Evolutionary conservation across 2,329 filamentous ascomycete genomes (phyloP).

Genomic region (Coleophoma crateriformis): DNA sequence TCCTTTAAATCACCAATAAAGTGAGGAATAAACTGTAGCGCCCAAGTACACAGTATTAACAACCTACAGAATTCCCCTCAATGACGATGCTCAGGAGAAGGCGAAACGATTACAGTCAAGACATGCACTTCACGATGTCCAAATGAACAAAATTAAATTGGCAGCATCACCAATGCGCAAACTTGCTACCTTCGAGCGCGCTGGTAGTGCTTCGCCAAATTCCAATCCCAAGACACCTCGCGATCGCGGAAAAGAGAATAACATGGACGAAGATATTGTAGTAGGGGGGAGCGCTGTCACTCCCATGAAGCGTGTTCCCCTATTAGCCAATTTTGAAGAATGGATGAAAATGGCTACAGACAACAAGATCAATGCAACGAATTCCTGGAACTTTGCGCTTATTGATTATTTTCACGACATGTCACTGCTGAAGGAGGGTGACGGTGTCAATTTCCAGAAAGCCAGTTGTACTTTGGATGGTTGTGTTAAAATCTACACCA

Average conservation of each 20-base stretch:
- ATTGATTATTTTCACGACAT: constrained; percentile 99
- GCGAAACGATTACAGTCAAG: constrained; percentile 81
- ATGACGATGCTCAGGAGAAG: constrained; percentile 92
- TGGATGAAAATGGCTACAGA: constrained; percentile 99
- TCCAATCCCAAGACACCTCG: constrained; percentile 52
- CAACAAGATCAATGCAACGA: constrained; percentile 97
- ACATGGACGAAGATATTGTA: constrained; percentile 51
- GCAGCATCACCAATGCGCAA: constrained; percentile 70
- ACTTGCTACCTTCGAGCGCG: constrained; percentile 50
- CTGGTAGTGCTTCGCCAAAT: constrained; percentile 50
- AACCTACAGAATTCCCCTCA: constrained; percentile 73
- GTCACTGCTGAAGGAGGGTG: constrained; percentile 92
- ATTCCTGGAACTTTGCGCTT: constrained; percentile 99
- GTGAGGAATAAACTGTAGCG: constrained; percentile 11
- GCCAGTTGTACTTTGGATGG: constrained; percentile 96
- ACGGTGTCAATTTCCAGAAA: constrained; percentile 97
- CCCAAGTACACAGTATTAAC: constrained; percentile 2
- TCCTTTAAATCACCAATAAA: constrained; percentile 29
- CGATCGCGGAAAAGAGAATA: constrained; percentile 32
- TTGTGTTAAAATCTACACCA: constrained; percentile 99
- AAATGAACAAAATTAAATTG: constrained; percentile 87
- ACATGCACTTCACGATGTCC: constrained; percentile 81
- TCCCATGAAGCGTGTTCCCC: constrained; percentile 91
- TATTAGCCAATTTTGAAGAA: constrained; percentile 97
- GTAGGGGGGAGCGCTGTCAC: constrained; percentile 76